These are phyloP conservation scores for Neonectria sp. DNA, from an alignment of 2,329 filamentous ascomycete genomes.

Conservation along the genomic window DNA sequence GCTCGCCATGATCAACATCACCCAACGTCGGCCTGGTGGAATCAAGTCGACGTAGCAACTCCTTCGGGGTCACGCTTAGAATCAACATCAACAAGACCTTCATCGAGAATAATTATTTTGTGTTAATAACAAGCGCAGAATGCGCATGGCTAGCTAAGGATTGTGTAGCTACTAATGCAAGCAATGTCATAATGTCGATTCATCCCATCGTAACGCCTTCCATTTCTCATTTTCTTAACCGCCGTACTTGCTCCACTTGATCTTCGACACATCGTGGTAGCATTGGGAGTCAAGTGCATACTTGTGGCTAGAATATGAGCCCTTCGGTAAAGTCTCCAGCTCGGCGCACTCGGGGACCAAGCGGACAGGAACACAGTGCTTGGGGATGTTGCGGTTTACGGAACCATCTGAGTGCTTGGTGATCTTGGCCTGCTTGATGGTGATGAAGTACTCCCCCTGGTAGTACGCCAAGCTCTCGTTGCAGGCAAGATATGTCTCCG, in stretches of 20 bases:
- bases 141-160: conserved; percentile 17
- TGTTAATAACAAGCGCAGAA: conserved; percentile 11
- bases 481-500: conserved; percentile 60
- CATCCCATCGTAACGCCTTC: not conserved
- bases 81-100: not conserved
- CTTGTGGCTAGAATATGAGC: conserved; percentile 56
- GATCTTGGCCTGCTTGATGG: conserved; percentile 57
- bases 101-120: conserved; percentile 13
- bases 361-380: conserved; percentile 59
- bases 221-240: conserved; percentile 20
- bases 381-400: conserved; percentile 42
- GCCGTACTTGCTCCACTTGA: conserved; percentile 47
- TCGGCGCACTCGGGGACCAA: conserved; percentile 61
- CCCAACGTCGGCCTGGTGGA: no score
- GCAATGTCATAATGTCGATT: conserved; percentile 2
- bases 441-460: conserved; percentile 51
- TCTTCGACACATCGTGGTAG: conserved; percentile 55
- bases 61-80: not conserved
- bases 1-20: not conserved
- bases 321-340: conserved; percentile 54
- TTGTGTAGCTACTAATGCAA: conserved; percentile 19
- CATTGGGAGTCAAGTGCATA: conserved; percentile 57
- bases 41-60: no score
- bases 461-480: conserved; percentile 60
- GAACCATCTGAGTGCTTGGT: conserved; percentile 39